Percentiles rank a stretch among this genome's conserved stretches.
Conservation (phyloP, 495 filamentous ascomycete species). For the Penicillium chermesinum region DNA sequence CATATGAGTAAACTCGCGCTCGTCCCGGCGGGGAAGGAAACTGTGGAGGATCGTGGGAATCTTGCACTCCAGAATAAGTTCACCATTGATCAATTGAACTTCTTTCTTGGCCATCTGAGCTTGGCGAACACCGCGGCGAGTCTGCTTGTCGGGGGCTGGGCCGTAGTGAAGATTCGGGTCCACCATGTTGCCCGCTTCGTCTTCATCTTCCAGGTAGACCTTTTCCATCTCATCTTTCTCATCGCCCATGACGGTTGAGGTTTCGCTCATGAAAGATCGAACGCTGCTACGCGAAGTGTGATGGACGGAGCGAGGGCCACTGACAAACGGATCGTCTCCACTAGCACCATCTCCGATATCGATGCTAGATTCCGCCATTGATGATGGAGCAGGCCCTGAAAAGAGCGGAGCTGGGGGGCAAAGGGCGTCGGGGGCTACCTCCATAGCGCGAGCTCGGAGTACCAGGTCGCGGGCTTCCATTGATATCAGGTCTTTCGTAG, state of each 20-base stretch:
- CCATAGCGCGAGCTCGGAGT: conserved; percentile 85
- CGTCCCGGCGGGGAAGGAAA: conserved; percentile 86
- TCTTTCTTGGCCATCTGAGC: conserved; percentile 91
- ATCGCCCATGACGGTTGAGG: conserved; percentile 55
- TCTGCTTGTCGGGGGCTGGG: conserved; percentile 79
- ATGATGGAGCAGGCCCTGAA: conserved; percentile 37
- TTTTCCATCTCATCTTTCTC: conserved; percentile 44
- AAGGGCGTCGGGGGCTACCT: conserved; percentile 74
- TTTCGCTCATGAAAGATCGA: conserved; percentile 58
- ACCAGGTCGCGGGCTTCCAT: conserved; percentile 84
- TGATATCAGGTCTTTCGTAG: conserved; percentile 84
- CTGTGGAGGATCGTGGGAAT: conserved; percentile 96
- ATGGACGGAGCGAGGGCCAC: conserved; percentile 47
- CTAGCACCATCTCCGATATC: conserved; percentile 55
- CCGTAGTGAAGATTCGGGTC: conserved; percentile 66
- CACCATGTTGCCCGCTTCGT: conserved; percentile 39
- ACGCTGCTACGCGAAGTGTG: conserved; percentile 43
- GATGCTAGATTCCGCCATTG: conserved; percentile 37
- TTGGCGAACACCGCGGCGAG: conserved; percentile 73
- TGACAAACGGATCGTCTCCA: conserved; percentile 74
- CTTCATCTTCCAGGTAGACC: conserved; percentile 38
- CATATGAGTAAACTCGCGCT: conserved; percentile 98
- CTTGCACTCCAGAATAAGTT: conserved; percentile 96
- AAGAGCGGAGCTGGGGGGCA: conserved; percentile 93
- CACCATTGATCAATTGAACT: conserved; percentile 92